Evolutionary conservation across 495 filamentous ascomycete species (phyloP), one percentile per base, ranked within the genome.

Genomic region (Beverwykella pulmonaria): DNA sequence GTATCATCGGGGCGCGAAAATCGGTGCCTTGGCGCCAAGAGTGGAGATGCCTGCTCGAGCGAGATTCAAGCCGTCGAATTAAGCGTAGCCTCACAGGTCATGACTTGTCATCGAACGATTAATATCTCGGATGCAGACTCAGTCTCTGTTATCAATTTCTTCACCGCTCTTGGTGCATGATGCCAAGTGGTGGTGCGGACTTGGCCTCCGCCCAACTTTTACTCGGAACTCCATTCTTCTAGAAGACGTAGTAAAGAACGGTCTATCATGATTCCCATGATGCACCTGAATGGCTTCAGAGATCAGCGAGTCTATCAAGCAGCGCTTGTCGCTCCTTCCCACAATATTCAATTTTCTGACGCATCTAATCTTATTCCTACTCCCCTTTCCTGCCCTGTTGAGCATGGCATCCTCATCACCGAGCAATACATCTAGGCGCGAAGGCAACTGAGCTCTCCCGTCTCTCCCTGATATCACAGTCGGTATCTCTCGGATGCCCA

Each of bases 401-500:
- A 67, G n/a, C 58, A 67, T 67, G 64, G 64, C 58, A 27, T 48
- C 64, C 22, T 57, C 58, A 34, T 48, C 48, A 25, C 9, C 49
- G 3, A 23, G 49, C 41, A 49, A 2, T 50, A 15, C 27, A 47
- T 34, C 25, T n/a, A 48, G 22, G 4, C 25, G 39, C 55, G 56
- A 41, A 50, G 52, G 52, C 20, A 59, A 20, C 19, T 14, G 17
- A 44, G 7, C 47, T 48, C 64, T 67, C 1, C 49, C 55, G 0
- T 23, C 63, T 15, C 48, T 67, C 14, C 64, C 64, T 49, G 56
- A 67, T 29, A 67, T 67, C 49, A 55, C 30, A 20, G 64, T 67
- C 25, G 64, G 56, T 9, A 61, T 67, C 17, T 58, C 64, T 0
- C 27, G 50, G 36, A 67, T 49, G 1, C 64, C 64, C 25, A 49